Evolutionary conservation across 2,329 filamentous ascomycete genomes (phyloP).

Genomic region (Penicillium sp.): DNA sequence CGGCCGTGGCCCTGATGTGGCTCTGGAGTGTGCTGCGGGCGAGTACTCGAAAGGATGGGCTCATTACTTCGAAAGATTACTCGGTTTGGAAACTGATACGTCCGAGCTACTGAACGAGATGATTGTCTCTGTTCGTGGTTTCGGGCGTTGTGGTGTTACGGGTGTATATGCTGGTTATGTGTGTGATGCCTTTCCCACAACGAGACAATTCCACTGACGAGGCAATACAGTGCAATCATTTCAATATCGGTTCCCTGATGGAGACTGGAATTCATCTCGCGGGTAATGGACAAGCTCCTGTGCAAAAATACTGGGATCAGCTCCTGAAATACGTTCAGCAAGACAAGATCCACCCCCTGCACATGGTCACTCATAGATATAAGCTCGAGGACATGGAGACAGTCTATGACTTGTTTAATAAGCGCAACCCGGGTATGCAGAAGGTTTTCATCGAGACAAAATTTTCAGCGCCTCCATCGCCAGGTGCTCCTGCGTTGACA

Average conservation of each 20-base stretch:
- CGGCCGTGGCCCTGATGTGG: constrained; percentile 58
- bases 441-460: constrained; percentile 69
- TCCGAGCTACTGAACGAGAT: constrained; percentile 60
- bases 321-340: constrained; percentile 65
- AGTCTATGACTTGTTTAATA: constrained; percentile 62
- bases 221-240: constrained; percentile 56
- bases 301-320: constrained; percentile 81
- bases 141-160: constrained; percentile 70
- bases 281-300: constrained; percentile 65
- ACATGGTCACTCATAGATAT: constrained; percentile 78
- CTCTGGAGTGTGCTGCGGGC: constrained; percentile 66
- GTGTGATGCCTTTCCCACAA: constrained; percentile 32
- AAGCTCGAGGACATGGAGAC: constrained; percentile 68
- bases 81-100: constrained; percentile 78
- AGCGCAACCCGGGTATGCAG: constrained; percentile 62
- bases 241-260: constrained; percentile 80
- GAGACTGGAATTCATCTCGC: constrained; percentile 75
- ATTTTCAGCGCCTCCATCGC: constrained; percentile 51
- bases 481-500: neutral
- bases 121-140: constrained; percentile 54
- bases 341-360: constrained; percentile 67
- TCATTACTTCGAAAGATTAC: constrained; percentile 57
- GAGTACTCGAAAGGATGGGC: constrained; percentile 63
- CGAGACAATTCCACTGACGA: neutral
- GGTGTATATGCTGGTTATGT: constrained; percentile 65